Evolutionary conservation across 2,329 filamentous ascomycete species (phyloP), one percentile per base, ranked within the genome.

Genomic region (Cryphonectria parasitica): DNA sequence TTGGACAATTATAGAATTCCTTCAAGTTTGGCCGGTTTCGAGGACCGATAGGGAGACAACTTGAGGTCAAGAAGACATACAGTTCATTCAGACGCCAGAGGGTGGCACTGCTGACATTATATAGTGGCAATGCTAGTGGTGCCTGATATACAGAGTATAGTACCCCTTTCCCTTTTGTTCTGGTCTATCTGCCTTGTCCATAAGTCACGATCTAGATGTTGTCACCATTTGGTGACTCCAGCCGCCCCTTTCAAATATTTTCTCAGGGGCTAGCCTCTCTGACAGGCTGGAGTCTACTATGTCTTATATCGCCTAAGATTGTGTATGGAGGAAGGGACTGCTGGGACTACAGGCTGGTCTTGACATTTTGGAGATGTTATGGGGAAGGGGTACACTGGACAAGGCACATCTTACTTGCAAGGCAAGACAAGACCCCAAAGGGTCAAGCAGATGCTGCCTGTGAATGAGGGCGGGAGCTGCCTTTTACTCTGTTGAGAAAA

Each of bases 371-470:
- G 36, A 10, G 36, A 11, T 10, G 36, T 2, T 34, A 34, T 34
- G 10, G 10, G 36, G 11, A 39, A 11, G 36, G 11, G 36, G 36
- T 10, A 3, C 52, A 28, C 25, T 58, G 54, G 15, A 19, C 19
- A 34, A 17, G 54, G 28, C 31, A 34, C 28, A 8, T 34, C 0
- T 15, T 5, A 58, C 13, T 58, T 58, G 15, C 28, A 58, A 13
- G 17, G 63, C 52, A 65, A 52, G 63, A 19, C 10, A 36, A 22
- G 19, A 22, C 45, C 8, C 22, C 28, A 66, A 64, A 69, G 61
- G 60, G 67, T 61, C 70, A 22, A 65, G 25, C 25, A 31, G 28
- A 58, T 41, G 75, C 71, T 74, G 74, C 67, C 28, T 64, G 62
- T 45, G n/a, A 11, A 43, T 63, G 64, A 22, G 25, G 39, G 22